These are phyloP conservation scores for Persicaria maculosa DNA, from an alignment of 148 eudicot species.

Conservation along the genomic window DNA sequence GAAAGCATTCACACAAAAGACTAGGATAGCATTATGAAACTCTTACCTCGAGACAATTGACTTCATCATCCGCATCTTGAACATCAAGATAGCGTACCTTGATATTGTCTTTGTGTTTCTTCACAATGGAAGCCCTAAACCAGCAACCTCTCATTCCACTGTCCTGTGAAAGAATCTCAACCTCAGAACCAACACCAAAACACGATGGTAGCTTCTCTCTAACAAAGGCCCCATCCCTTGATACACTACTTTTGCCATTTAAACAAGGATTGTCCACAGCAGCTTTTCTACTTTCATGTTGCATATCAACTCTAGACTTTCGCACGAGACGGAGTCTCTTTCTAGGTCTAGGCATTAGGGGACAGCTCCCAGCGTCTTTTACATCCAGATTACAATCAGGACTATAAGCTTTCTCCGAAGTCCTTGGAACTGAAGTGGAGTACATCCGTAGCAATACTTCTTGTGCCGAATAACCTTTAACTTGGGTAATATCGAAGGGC, in stretches of 20 bases:
- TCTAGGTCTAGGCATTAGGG: conserved; percentile 34
- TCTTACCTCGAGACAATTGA: conserved; percentile 54
- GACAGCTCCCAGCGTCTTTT: conserved; percentile 21
- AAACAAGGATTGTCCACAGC: conserved; percentile 11
- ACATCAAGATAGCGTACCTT: conserved; percentile 71
- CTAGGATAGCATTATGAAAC: not conserved
- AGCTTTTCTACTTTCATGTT: conserved; percentile 12
- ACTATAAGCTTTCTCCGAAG: conserved; percentile 16
- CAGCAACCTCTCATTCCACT: conserved; percentile 94
- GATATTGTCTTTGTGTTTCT: conserved; percentile 60
- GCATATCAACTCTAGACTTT: conserved; percentile 25
- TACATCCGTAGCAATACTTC: conserved; percentile 39
- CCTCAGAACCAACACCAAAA: conserved; percentile 40
- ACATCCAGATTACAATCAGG: conserved; percentile 19
- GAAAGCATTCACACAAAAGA: not conserved
- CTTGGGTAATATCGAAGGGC: conserved; percentile 62
- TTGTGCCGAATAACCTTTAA: conserved; percentile 80
- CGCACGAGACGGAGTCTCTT: conserved; percentile 50
- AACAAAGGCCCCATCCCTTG: conserved; percentile 6
- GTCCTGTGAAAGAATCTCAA: conserved; percentile 86
- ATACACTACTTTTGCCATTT: conserved; percentile 1
- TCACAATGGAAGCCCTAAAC: conserved; percentile 64
- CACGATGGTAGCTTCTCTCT: conserved; percentile 10
- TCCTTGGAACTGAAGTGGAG: conserved; percentile 16
- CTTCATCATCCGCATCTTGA: conserved; percentile 66